These are phyloP conservation scores for Hymenochaete sp. DNA, from an alignment of 1,284 basidiomycete species.

Conservation along the genomic window DNA sequence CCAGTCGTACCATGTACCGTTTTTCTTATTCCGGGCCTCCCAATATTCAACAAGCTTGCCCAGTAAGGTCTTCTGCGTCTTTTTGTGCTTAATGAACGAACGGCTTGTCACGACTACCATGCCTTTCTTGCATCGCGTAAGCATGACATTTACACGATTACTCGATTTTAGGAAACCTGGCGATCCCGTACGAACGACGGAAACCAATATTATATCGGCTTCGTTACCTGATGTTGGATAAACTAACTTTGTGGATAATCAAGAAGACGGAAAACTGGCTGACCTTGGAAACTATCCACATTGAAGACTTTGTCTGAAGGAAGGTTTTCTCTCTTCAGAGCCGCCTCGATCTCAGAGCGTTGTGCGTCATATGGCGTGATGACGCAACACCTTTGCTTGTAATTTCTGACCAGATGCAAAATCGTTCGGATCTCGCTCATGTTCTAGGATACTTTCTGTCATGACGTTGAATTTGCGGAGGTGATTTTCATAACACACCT, in stretches of 20 bases:
- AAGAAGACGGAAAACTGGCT: slow-evolving; percentile 2
- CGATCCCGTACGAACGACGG: slow-evolving; percentile 33
- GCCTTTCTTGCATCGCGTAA: slow-evolving; percentile 37
- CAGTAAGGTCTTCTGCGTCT: slow-evolving; percentile 28
- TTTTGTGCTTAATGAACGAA: slow-evolving; percentile 26
- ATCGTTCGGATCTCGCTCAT: slow-evolving; percentile 31
- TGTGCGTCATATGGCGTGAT: slow-evolving; percentile 54
- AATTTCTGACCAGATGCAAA: slow-evolving; percentile 33
- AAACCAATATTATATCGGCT: slow-evolving; percentile 35
- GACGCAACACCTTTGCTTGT: slow-evolving; percentile 36
- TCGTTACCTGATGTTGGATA: slow-evolving; percentile 31
- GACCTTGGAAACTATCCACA: slow-evolving; percentile 46
- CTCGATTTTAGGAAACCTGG: slow-evolving; percentile 34
- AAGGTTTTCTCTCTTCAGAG: slow-evolving; percentile 30
- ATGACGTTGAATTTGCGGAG: no score
- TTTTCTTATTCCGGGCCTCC: no score
- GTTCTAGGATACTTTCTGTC: slow-evolving; percentile 30
- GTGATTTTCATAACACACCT: no score
- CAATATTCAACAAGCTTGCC: slow-evolving; percentile 25
- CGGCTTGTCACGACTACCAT: slow-evolving; percentile 35
- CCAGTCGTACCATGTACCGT: no score
- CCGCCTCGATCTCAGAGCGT: slow-evolving; percentile 34
- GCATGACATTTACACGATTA: slow-evolving; percentile 40
- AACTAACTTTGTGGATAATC: background rate
- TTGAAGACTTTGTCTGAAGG: slow-evolving; percentile 41